Evolutionary conservation across 176 grass and related monocot species (phyloP).

Genomic region (Aegilops tauschii): DNA sequence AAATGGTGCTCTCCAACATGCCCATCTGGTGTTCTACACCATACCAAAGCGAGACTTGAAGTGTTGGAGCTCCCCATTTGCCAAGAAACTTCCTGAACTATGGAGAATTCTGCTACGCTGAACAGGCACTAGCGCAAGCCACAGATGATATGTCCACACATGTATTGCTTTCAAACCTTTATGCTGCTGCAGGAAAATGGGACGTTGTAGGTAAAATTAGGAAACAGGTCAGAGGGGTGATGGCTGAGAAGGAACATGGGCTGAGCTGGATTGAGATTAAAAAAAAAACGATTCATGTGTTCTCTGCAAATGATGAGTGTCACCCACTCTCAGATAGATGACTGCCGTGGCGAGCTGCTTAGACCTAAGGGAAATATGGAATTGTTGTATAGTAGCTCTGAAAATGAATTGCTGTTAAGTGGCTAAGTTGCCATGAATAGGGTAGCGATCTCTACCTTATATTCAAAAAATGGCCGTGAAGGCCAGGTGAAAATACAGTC

Average conservation of each 20-base stretch:
- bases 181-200: constrained; percentile 65
- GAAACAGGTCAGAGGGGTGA: constrained; percentile 62
- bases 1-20: constrained; percentile 57
- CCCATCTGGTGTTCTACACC: constrained; percentile 48
- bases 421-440: not conserved
- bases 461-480: too few relatives aligned
- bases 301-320: constrained; percentile 47
- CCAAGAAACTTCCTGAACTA: constrained; percentile 57
- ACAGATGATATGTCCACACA: constrained; percentile 61
- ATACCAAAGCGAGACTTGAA: constrained; percentile 68
- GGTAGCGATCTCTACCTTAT: too few relatives aligned
- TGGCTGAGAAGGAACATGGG: constrained; percentile 68
- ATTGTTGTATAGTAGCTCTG: constrained; percentile 16
- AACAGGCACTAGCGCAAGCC: constrained; percentile 47
- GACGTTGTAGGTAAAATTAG: constrained; percentile 60
- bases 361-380: constrained; percentile 58
- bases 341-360: constrained; percentile 43
- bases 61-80: constrained; percentile 80
- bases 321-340: constrained; percentile 39
- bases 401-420: constrained; percentile 28
- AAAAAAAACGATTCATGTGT: constrained; percentile 36
- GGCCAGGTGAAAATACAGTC: too few relatives aligned
- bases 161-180: constrained; percentile 90
- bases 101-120: constrained; percentile 83
- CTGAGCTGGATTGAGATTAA: constrained; percentile 81